Base-by-base conservation (phyloP, 805 yeast species). In the Saturnispora kantuleensis region DNA sequence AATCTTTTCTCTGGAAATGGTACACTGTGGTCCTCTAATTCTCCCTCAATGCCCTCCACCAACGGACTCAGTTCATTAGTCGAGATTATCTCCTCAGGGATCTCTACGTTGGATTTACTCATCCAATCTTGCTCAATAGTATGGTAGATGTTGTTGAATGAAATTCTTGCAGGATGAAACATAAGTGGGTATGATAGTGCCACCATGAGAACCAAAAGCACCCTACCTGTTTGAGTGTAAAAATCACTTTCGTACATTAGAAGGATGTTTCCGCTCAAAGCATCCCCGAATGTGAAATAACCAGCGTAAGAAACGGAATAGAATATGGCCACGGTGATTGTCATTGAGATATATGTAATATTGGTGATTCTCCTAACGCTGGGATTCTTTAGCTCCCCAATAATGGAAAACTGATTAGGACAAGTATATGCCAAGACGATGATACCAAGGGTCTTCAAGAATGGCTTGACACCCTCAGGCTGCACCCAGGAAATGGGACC, bases 401-500 rank as follows among this genome's bases (percentile, higher is more conserved):
- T 74, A 42, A 84, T 81, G 9, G 87, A 79, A 58, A 80, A 82
- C 70, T 84, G 76, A 61, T 83, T 84, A 65, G 84, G 90, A 41
- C 93, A 87, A 1, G 90, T 83, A 60, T 74, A 84, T 1, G 94
- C 93, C 62, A 84, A 81, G 11, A 84, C 80, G 32, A 84, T 73
- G 45, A 84, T 80, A 21, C 85, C 83, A 54, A 84, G 79, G 7
- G 87, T 77, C 18, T 82, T 71, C 47, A 81, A 63, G 7, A 76
- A 57, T 1, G 74, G 72, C 42, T 64, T 64, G 29, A 62, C 48
- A 18, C 70, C 68, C 34, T 72, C 67, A 1, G 75, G 69, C n/a
- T 58, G 52, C 47, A 67, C 53, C 56, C 69, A 59, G 29, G 67
- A 63, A 7, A 76, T 50, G 1, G 59, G 61, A 10, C 80, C 79